Percentiles rank a stretch among this genome's conserved stretches.
Evolutionary conservation across 352 stramenopile species (phyloP).

Genomic region (Blastocystis sp.): DNA sequence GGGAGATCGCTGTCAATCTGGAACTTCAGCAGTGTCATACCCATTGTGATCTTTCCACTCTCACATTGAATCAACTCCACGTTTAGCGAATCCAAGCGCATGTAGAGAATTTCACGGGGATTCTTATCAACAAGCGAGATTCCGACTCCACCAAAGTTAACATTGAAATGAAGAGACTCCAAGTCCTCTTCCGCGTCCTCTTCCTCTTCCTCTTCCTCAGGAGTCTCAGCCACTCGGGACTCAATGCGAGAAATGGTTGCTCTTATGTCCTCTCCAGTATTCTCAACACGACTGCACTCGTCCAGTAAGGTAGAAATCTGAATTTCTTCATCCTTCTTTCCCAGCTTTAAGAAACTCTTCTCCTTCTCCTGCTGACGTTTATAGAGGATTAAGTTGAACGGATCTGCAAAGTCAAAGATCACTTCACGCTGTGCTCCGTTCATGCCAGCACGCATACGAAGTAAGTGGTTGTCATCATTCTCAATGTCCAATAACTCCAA

Average conservation of each 20-base stretch:
- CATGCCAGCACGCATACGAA: slow-evolving; percentile 43
- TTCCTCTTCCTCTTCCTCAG: background rate
- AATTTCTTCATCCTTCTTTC: slow-evolving; percentile 49
- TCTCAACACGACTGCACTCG: background rate
- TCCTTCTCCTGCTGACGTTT: slow-evolving; percentile 18
- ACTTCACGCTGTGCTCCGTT: slow-evolving; percentile 25
- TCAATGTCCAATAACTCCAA: background rate
- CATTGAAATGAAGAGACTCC: background rate
- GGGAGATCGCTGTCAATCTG: slow-evolving; percentile 28
- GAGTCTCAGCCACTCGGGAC: background rate
- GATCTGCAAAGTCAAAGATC: slow-evolving; percentile 49
- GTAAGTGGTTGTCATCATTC: slow-evolving; percentile 2
- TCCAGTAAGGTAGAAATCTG: slow-evolving; percentile 4
- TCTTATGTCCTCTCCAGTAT: background rate
- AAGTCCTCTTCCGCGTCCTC: background rate
- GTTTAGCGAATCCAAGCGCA: background rate
- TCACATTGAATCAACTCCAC: background rate
- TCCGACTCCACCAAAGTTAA: slow-evolving; percentile 40
- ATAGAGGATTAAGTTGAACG: slow-evolving; percentile 50
- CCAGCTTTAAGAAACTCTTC: slow-evolving; percentile 3
- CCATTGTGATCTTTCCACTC: background rate
- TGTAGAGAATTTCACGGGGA: slow-evolving; percentile 39
- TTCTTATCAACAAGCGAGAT: slow-evolving; percentile 24
- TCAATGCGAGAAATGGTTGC: background rate
- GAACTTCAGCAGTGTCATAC: slow-evolving; percentile 53